Conservation (phyloP, 2,329 filamentous ascomycete species). For the Cercospora canescens region DNA sequence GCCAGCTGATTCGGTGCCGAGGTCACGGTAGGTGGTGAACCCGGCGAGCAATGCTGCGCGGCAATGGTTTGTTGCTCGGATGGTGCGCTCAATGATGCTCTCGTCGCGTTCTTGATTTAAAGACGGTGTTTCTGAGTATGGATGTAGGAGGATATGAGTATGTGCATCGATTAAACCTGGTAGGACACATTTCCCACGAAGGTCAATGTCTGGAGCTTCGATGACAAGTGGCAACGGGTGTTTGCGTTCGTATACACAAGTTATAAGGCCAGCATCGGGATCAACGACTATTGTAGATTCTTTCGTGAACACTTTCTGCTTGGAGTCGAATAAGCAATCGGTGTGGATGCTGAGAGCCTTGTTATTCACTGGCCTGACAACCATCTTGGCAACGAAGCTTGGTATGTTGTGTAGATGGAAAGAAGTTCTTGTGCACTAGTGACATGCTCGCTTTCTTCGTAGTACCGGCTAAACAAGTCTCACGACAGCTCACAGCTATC, state of each 20-base stretch:
- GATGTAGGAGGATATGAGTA: slow-evolving; percentile 58
- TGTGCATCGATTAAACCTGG: slow-evolving; percentile 58
- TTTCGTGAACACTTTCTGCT: slow-evolving; percentile 42
- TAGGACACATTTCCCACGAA: slow-evolving; percentile 54
- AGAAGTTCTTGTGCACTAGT: not conserved
- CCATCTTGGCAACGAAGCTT: slow-evolving; percentile 15
- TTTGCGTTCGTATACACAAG: slow-evolving; percentile 32
- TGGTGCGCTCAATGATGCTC: slow-evolving; percentile 56
- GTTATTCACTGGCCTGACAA: slow-evolving; percentile 13
- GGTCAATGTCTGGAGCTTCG: slow-evolving; percentile 49
- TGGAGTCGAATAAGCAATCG: slow-evolving; percentile 50
- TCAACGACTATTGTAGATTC: slow-evolving; percentile 49
- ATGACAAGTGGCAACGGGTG: slow-evolving; percentile 26
- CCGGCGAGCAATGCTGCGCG: slow-evolving; percentile 56
- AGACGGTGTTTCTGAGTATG: slow-evolving; percentile 41
- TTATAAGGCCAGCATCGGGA: slow-evolving; percentile 43
- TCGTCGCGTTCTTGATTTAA: slow-evolving; percentile 59
- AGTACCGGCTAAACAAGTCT: not conserved
- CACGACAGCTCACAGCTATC: not conserved
- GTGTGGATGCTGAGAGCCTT: slow-evolving; percentile 44
- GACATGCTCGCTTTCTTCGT: not conserved
- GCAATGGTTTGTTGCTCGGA: slow-evolving; percentile 56
- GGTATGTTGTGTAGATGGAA: not conserved
- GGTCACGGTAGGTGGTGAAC: slow-evolving; percentile 60
- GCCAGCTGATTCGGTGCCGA: slow-evolving; percentile 55